Conservation (phyloP, 2,329 filamentous ascomycete species). For the Blastomyces emzantsi region DNA sequence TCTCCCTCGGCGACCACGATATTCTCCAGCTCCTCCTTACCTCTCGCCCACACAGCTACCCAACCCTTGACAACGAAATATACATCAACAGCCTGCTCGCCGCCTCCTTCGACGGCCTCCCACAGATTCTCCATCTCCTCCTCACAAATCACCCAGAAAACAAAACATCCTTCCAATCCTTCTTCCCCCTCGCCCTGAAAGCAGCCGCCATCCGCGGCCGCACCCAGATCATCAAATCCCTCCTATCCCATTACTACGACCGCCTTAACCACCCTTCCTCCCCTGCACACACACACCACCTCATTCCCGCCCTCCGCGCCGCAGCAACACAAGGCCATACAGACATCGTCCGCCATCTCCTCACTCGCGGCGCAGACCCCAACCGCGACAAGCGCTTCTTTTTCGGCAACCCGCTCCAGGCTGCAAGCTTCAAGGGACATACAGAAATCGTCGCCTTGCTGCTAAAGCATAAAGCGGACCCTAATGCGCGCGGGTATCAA, state of each 20-base stretch:
- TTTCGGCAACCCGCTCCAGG: conserved; percentile 11
- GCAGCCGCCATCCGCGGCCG: background rate
- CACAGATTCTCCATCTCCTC: background rate
- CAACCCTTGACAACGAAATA: background rate
- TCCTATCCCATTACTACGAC: conserved; percentile 1
- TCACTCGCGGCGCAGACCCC: background rate
- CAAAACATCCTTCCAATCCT: conserved; percentile 1
- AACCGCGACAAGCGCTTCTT: background rate
- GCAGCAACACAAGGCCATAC: conserved; percentile 5
- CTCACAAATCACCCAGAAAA: background rate
- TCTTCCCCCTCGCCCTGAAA: background rate
- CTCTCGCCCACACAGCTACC: background rate
- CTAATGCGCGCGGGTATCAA: conserved; percentile 2
- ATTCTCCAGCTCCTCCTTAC: background rate
- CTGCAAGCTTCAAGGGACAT: conserved; percentile 10
- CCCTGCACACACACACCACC: background rate
- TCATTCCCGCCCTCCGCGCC: background rate
- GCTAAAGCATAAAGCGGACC: conserved; percentile 11
- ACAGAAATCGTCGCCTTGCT: conserved; percentile 2
- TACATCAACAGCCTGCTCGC: conserved; percentile 2
- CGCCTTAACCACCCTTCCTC: background rate
- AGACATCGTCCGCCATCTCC: background rate
- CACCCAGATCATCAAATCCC: background rate
- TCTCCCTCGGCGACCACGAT: background rate
- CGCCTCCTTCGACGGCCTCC: background rate